Percentiles rank a stretch among this genome's conserved stretches.
These are phyloP conservation scores for Zygosaccharomyces sapae DNA, from an alignment of 1,139 yeast species.

Conservation along the genomic window DNA sequence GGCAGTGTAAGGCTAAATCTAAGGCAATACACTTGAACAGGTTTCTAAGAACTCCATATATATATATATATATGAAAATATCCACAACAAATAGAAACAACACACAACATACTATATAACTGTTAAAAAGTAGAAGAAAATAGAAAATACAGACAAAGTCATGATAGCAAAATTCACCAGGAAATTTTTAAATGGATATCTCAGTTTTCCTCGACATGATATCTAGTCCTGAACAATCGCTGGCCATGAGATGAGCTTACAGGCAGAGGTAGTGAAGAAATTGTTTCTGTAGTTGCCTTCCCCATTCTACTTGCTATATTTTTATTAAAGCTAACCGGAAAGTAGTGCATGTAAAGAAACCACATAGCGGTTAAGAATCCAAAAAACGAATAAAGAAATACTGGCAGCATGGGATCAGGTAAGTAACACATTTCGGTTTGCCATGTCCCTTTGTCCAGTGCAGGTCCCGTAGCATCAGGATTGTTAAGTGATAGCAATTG, in stretches of 20 bases:
- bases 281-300: conserved; percentile 6
- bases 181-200: conserved; percentile 7
- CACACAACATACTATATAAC: conserved; percentile 7
- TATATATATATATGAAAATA: background rate
- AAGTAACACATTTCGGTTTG: conserved; percentile 49
- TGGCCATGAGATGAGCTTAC: conserved; percentile 12
- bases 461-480: conserved; percentile 34
- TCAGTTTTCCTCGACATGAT: conserved; percentile 12
- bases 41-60: background rate
- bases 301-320: conserved; percentile 17
- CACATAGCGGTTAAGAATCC: conserved; percentile 28
- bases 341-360: conserved; percentile 19
- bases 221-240: background rate
- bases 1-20: conserved; percentile 14
- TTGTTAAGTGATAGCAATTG: conserved; percentile 71
- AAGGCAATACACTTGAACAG: conserved; percentile 11
- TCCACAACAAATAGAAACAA: background rate
- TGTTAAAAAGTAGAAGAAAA: conserved; percentile 17
- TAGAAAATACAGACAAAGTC: conserved; percentile 11
- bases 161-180: conserved; percentile 10
- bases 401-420: conserved; percentile 63
- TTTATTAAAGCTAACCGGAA: conserved; percentile 24
- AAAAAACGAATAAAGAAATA: conserved; percentile 39
- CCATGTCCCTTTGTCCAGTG: conserved; percentile 19
- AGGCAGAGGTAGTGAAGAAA: conserved; percentile 19